These are phyloP conservation scores for Kodamaea derodonti DNA, from an alignment of 1,139 yeast genomes.

Conservation along the genomic window DNA sequence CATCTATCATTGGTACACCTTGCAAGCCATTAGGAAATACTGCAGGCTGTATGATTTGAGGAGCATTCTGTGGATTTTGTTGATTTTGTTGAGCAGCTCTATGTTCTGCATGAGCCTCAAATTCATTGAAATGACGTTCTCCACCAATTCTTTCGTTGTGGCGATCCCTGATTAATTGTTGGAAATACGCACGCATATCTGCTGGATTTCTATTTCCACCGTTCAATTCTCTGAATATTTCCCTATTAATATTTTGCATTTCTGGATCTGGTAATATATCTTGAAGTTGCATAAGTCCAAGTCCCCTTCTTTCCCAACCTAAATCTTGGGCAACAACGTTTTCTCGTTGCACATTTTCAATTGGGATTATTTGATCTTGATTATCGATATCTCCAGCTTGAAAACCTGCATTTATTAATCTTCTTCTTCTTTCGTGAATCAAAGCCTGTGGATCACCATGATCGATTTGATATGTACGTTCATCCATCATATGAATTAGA, in stretches of 20 bases:
- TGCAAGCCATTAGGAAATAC: slow-evolving; percentile 35
- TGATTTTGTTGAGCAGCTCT: slow-evolving; percentile 9
- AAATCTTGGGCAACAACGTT: slow-evolving; percentile 10
- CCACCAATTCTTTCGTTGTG: slow-evolving; percentile 12
- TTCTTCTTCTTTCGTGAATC: slow-evolving; percentile 32
- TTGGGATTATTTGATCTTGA: slow-evolving; percentile 2
- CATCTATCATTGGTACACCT: slow-evolving; percentile 24
- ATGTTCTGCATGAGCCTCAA: slow-evolving; percentile 9
- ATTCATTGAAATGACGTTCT: slow-evolving; percentile 3
- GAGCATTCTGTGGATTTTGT: slow-evolving; percentile 28
- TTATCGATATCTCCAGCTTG: slow-evolving; percentile 15
- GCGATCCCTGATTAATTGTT: slow-evolving; percentile 27
- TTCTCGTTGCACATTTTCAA: slow-evolving; percentile 10
- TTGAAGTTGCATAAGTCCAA: slow-evolving; percentile 24
- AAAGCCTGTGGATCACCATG: slow-evolving; percentile 36
- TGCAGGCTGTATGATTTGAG: slow-evolving; percentile 42
- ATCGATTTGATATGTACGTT: slow-evolving; percentile 37
- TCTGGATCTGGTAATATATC: slow-evolving; percentile 18
- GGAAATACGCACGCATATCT: slow-evolving; percentile 40
- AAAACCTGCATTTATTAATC: slow-evolving; percentile 20
- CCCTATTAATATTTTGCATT: slow-evolving; percentile 30
- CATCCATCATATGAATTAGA: slow-evolving; percentile 46
- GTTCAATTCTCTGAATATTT: slow-evolving; percentile 32
- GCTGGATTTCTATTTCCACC: slow-evolving; percentile 34
- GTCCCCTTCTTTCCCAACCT: slow-evolving; percentile 24